A percentile compares a stretch with the other conserved stretches of the same genome.
Conservation (phyloP, 495 filamentous ascomycete species). For the Symbiotaphrina buchneri region DNA sequence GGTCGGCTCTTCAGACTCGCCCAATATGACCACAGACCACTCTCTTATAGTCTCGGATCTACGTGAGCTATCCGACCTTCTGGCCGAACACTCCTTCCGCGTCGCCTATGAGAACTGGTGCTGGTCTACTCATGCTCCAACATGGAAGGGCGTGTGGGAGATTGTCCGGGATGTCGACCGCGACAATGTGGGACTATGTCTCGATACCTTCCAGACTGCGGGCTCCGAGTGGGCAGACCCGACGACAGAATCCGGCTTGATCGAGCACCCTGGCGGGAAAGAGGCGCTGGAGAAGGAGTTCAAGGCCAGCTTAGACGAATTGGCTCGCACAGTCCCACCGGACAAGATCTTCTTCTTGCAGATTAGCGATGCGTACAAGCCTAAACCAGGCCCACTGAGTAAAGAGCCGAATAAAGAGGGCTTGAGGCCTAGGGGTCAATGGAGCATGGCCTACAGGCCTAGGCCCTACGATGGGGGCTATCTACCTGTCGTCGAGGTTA, state of each 20-base stretch:
- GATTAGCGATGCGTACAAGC: constrained; percentile 57
- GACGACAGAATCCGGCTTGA: constrained; percentile 35
- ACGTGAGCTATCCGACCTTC: constrained; percentile 35
- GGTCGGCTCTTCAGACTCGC: constrained; percentile 48
- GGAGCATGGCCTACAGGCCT: constrained; percentile 53
- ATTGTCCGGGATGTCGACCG: constrained; percentile 37
- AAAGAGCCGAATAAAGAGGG: constrained; percentile 21
- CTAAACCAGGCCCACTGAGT: no score
- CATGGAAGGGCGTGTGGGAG: constrained; percentile 44
- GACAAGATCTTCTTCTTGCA: constrained; percentile 62
- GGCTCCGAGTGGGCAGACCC: constrained; percentile 63
- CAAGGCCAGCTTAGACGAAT: constrained; percentile 24
- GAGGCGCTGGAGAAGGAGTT: constrained; percentile 12
- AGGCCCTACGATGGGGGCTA: constrained; percentile 53
- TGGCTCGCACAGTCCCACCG: constrained; percentile 30
- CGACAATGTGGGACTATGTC: constrained; percentile 49
- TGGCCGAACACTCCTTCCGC: constrained; percentile 27
- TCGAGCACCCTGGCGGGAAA: constrained; percentile 4
- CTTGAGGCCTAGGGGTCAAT: constrained; percentile 33
- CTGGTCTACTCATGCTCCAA: constrained; percentile 51
- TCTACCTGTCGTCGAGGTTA: constrained; percentile 42
- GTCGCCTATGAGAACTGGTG: constrained; percentile 76
- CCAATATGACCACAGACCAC: constrained; percentile 24
- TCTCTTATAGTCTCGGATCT: constrained; percentile 35
- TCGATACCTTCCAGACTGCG: constrained; percentile 65